phyloP scores from a whole-genome alignment of 305 asterid genomes.

The Solanum hybrid region DNA sequence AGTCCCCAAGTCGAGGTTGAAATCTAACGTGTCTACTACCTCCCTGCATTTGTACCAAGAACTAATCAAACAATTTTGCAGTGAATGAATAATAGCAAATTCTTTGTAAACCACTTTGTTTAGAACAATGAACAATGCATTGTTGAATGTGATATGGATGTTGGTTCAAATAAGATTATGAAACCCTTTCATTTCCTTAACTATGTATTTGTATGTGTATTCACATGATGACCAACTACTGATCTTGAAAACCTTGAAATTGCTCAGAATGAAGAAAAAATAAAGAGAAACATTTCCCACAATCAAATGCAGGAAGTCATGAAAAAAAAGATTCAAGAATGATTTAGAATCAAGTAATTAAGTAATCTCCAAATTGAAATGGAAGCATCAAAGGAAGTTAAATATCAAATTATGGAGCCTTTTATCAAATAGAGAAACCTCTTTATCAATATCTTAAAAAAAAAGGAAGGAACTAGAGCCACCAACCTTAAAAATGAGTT shows the following conservation, averaged over 20 bases:
- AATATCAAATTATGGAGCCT: background rate
- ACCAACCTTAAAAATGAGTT: slow-evolving; percentile 31
- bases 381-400: background rate
- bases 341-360: background rate
- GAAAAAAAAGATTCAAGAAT: background rate
- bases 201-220: background rate
- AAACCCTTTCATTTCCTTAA: background rate
- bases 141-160: background rate
- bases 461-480: background rate
- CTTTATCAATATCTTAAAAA: background rate
- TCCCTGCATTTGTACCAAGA: slow-evolving; percentile 30
- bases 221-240: background rate
- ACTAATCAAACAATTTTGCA: background rate
- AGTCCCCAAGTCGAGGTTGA: slow-evolving; percentile 32
- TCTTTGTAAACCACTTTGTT: background rate
- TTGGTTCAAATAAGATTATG: background rate
- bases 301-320: background rate
- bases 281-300: background rate
- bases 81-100: background rate
- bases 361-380: background rate
- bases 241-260: background rate
- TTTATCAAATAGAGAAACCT: background rate
- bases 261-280: background rate
- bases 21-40: slow-evolving; percentile 36
- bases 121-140: background rate